Conservation (phyloP, 2,329 filamentous ascomycete genomes). For the Pseudogymnoascus pannorum region DNA sequence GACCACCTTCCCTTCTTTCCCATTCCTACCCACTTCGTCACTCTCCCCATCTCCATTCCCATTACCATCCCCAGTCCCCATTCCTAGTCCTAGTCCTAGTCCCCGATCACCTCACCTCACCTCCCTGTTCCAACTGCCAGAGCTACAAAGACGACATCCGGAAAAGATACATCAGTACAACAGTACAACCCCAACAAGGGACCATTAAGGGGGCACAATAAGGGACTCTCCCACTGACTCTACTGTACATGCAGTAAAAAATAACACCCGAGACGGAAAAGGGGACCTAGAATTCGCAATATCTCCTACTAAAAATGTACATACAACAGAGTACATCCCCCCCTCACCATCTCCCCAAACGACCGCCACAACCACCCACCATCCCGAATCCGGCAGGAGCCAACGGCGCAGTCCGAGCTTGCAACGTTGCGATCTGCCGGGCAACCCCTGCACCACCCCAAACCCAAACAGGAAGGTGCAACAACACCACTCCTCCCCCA, state of each 20-base stretch:
- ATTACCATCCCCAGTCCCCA: not conserved
- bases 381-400: not conserved
- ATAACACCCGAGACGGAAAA: too few species aligned
- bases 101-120: too few species aligned
- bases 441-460: not conserved
- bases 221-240: not conserved
- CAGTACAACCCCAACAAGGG: not conserved
- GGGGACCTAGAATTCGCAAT: too few species aligned
- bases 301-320: too few species aligned
- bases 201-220: too few species aligned
- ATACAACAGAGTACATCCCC: not conserved
- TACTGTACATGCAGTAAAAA: too few species aligned
- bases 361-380: not conserved
- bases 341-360: not conserved
- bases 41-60: not conserved
- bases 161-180: too few species aligned
- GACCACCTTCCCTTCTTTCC: not conserved
- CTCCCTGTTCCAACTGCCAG: not conserved
- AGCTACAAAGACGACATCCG: too few species aligned
- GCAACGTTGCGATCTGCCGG: not conserved
- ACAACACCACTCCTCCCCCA: not conserved
- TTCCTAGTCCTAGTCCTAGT: too few species aligned
- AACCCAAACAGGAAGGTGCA: not conserved
- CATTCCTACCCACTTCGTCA: not conserved
- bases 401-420: not conserved